Conservation (phyloP, 2,329 filamentous ascomycete genomes). For the Didymella pomorum region DNA sequence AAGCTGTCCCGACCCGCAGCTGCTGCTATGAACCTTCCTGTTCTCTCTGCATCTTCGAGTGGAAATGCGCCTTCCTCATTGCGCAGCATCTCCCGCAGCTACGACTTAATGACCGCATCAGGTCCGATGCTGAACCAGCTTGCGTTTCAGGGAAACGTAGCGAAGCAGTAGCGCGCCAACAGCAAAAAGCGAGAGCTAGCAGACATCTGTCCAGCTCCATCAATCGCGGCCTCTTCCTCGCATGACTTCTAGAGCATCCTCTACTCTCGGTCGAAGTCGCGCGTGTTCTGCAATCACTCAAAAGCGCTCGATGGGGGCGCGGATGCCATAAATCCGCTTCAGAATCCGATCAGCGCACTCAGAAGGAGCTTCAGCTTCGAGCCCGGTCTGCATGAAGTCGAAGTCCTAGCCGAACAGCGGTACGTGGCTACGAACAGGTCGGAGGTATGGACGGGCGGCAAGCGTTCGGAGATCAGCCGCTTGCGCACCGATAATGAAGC, state of each 20-base stretch:
- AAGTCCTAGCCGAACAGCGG: background rate
- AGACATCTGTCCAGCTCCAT: background rate
- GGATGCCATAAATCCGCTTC: background rate
- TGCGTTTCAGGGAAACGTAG: background rate
- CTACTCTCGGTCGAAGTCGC: constrained; percentile 1
- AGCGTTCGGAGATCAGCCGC: constrained; percentile 2
- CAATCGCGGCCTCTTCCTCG: background rate
- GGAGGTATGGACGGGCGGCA: background rate
- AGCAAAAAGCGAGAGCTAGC: background rate
- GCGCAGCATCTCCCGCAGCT: background rate
- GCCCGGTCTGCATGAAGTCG: background rate
- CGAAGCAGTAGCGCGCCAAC: background rate
- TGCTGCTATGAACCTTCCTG: background rate
- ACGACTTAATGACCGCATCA: background rate
- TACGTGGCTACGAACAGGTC: background rate
- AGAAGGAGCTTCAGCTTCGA: constrained; percentile 12
- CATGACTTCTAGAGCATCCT: constrained; percentile 6
- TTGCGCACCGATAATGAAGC: constrained; percentile 22
- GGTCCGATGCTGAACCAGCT: background rate
- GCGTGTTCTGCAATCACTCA: background rate
- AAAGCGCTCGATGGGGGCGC: constrained; percentile 11
- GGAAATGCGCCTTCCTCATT: background rate
- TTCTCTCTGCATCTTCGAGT: background rate
- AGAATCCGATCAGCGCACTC: background rate
- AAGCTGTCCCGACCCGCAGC: background rate